phyloP scores from a whole-genome alignment of 495 filamentous ascomycete genomes.

The Penicillium waksmanii region DNA sequence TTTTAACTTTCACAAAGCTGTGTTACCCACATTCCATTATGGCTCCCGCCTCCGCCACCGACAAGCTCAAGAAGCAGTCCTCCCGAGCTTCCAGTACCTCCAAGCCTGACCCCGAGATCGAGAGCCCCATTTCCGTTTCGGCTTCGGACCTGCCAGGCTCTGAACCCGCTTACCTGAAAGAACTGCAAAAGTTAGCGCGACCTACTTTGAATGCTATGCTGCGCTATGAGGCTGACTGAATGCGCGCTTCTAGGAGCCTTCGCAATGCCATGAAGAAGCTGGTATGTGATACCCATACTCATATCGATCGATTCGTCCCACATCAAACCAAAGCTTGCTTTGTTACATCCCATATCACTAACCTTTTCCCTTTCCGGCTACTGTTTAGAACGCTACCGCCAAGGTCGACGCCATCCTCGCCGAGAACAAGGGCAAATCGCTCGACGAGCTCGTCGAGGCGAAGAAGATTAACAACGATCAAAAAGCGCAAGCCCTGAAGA shows the following conservation, averaged over 20 bases:
- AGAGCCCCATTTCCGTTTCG: slow-evolving; percentile 49
- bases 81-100: slow-evolving; percentile 35
- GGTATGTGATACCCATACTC: slow-evolving; percentile 52
- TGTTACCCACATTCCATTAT: slow-evolving; percentile 43
- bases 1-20: slow-evolving; percentile 24
- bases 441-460: slow-evolving; percentile 80
- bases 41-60: slow-evolving; percentile 43
- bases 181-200: slow-evolving; percentile 77
- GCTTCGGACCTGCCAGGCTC: slow-evolving; percentile 44
- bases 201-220: not conserved
- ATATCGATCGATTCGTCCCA: not conserved
- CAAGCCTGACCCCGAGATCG: slow-evolving; percentile 36
- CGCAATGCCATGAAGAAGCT: slow-evolving; percentile 89
- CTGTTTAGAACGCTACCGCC: slow-evolving; percentile 66
- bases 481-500: slow-evolving; percentile 84
- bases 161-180: slow-evolving; percentile 78
- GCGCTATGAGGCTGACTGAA: slow-evolving; percentile 15
- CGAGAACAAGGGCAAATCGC: slow-evolving; percentile 72
- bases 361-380: no score
- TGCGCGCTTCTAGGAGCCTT: slow-evolving; percentile 61
- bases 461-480: slow-evolving; percentile 87
- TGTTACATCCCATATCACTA: no score
- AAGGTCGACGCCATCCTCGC: slow-evolving; percentile 80
- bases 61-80: slow-evolving; percentile 35
- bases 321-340: no score